Conservation (phyloP, 1,284 basidiomycete genomes). For the Ceratobasidium sp. region DNA sequence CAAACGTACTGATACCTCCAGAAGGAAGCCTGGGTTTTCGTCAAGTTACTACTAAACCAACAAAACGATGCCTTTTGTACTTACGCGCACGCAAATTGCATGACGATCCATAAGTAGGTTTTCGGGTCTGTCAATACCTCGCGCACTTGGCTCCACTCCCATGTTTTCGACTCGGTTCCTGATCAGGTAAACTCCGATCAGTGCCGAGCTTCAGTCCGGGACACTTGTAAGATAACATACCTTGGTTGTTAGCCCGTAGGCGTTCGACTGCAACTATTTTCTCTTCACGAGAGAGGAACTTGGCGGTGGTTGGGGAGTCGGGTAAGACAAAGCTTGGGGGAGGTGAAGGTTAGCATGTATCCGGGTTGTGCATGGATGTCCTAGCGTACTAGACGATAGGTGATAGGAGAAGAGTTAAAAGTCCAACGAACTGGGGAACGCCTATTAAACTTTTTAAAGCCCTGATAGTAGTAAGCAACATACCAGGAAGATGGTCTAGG, state of each 20-base stretch:
- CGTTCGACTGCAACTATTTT: slow-evolving; percentile 53
- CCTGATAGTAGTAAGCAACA: not conserved
- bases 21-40: slow-evolving; percentile 48
- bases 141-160: slow-evolving; percentile 53
- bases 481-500: slow-evolving; percentile 33
- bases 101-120: slow-evolving; percentile 49
- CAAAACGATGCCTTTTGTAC: not conserved
- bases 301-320: slow-evolving; percentile 47
- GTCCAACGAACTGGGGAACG: slow-evolving; percentile 61
- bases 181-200: not conserved
- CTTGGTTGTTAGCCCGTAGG: slow-evolving; percentile 53
- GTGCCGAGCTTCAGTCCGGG: not conserved
- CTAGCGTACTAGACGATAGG: slow-evolving; percentile 57
- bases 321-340: slow-evolving; percentile 21
- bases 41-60: slow-evolving; percentile 29
- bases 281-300: slow-evolving; percentile 52
- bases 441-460: not conserved
- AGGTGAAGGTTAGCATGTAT: not conserved
- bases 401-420: slow-evolving; percentile 56
- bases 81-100: slow-evolving; percentile 42
- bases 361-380: not conserved
- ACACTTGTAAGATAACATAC: slow-evolving; percentile 32
- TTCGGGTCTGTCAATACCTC: slow-evolving; percentile 53
- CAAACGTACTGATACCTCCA: slow-evolving; percentile 53
- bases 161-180: slow-evolving; percentile 50